Percentiles rank a stretch among this genome's conserved stretches.
phyloP scores from a whole-genome alignment of 129 eudicot genomes.

The Gnaphalium uliginosum region DNA sequence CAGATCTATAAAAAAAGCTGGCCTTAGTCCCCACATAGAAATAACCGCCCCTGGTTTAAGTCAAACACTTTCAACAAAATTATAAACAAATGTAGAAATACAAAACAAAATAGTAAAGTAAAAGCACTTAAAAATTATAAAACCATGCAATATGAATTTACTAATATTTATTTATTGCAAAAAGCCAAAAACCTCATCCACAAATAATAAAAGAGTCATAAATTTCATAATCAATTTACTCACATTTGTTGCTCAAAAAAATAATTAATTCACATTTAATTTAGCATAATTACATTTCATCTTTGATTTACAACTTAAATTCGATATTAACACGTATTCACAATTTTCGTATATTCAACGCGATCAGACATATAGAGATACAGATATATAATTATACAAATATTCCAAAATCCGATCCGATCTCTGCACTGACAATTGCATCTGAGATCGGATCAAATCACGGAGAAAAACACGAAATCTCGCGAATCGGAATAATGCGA shows the following conservation, averaged over 20 bases:
- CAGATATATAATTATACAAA: not conserved
- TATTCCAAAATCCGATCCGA: conserved; percentile 39
- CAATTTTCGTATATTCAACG: not conserved
- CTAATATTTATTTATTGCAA: not conserved
- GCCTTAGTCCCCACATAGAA: conserved; percentile 37
- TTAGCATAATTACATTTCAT: conserved; percentile 11
- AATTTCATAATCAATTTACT: conserved; percentile 5
- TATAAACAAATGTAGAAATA: not conserved
- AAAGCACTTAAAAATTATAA: conserved; percentile 14
- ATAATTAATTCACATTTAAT: conserved; percentile 15
- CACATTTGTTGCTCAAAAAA: not conserved
- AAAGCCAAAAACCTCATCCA: conserved; percentile 30
- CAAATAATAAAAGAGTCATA: conserved; percentile 20
- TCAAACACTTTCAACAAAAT: conserved; percentile 27
- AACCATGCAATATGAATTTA: conserved; percentile 28
- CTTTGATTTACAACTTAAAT: conserved; percentile 19
- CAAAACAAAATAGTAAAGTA: conserved; percentile 15
- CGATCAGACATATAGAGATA: conserved; percentile 19
- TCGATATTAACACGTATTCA: not conserved
- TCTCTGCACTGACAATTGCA: conserved; percentile 23
- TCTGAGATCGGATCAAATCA: conserved; percentile 34
- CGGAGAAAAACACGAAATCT: conserved; percentile 12
- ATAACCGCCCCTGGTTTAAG: conserved; percentile 27
- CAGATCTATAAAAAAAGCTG: conserved; percentile 32
- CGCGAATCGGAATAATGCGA: conserved; percentile 11